Base-by-base conservation (phyloP, 371 early-diverging fungal genomes). In the Syncephalis plumigaleata region DNA sequence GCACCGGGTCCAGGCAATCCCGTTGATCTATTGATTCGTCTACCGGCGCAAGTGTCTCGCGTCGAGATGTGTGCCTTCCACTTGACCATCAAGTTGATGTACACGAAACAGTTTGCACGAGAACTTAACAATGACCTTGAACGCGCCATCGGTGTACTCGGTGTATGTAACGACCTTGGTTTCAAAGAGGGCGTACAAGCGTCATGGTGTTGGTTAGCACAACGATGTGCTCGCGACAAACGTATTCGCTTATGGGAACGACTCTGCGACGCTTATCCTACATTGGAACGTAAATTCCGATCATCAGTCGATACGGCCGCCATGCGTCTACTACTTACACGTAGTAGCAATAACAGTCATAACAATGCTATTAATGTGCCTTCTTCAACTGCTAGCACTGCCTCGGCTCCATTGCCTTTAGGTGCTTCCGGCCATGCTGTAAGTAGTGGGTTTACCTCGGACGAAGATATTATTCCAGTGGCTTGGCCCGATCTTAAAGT, bases 161-260 rank as follows among this genome's bases (percentile, higher is more conserved):
- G 40, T 8, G 54, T 53, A 23, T 53, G 54, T 36, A 26, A 44
- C 18, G 54, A 53, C n/a, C 24, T 53, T 17, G 54, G 47, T n/a
- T 53, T 51, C 42, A 22, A 53, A 22, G 54, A 53, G 24, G 54
- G 54, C n/a, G 42, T 53, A 13, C 43, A 42, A 25, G 31, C 25
- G 18, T 47, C 43, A 21, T 53, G 54, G 54, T 27, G 27, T 16
- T 53, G 54, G 54, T 36, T 53, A 8, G 54, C 36, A 5, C 21
- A 17, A 26, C 39, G 43, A 39, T 49, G 49, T 31, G 15, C n/a
- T 24, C 43, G 49, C 9, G 49, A 49, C 42, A 49, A 43, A 20
- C 39, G 43, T 43, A 40, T 13, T n/a, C 42, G 43, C 17, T 27
- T 49, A 31, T 42, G 39, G 49, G 31, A 31, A 49, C 36, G 38